A percentile compares a stretch with the other conserved stretches of the same genome.
Conservation (phyloP, 2,329 filamentous ascomycete species). For the Claviceps purpurea region DNA sequence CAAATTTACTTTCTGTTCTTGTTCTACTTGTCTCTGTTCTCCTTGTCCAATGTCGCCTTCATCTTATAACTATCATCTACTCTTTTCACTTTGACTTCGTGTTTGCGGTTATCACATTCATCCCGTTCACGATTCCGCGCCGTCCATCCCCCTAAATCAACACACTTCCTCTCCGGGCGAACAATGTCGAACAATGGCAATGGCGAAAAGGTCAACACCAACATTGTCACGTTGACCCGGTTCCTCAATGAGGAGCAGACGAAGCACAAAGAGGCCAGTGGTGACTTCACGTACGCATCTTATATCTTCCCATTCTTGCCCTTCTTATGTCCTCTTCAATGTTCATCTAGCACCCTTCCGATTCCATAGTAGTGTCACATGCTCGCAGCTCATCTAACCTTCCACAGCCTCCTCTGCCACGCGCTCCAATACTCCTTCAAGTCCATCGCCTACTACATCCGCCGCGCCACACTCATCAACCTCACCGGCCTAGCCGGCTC, state of each 20-base stretch:
- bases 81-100: not conserved
- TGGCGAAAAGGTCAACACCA: conserved; percentile 77
- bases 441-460: conserved; percentile 98
- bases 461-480: conserved; percentile 87
- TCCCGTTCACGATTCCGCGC: not conserved
- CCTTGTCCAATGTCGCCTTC: not conserved
- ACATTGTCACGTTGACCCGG: conserved; percentile 89
- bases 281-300: conserved; percentile 80
- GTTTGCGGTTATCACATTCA: too few relatives aligned
- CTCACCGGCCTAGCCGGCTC: conserved; percentile 89
- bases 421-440: conserved; percentile 99
- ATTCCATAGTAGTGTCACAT: not conserved
- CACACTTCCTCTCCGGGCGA: not conserved
- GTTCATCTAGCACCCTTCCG: not conserved
- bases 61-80: not conserved
- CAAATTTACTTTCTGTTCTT: not conserved
- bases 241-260: conserved; percentile 93
- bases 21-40: not conserved
- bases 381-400: not conserved
- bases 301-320: conserved; percentile 7
- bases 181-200: conserved; percentile 25
- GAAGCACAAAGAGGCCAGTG: conserved; percentile 87
- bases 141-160: not conserved
- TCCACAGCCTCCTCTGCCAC: conserved; percentile 73
- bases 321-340: not conserved